These are phyloP conservation scores for Arachnomyces sp. DNA, from an alignment of 2,329 filamentous ascomycete species.

Conservation along the genomic window DNA sequence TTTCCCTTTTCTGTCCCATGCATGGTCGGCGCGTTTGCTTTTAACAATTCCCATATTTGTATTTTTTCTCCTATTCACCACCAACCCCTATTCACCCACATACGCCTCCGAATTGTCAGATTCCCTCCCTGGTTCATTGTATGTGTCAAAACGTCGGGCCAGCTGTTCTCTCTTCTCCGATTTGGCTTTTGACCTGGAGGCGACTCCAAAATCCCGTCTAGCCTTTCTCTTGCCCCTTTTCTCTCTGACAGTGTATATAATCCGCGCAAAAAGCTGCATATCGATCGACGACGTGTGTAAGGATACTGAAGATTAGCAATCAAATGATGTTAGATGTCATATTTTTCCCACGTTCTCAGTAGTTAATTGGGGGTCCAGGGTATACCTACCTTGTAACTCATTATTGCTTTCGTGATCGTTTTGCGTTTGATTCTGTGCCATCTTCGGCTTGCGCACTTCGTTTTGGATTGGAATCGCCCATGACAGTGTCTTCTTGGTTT, in stretches of 20 bases:
- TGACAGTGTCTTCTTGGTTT: constrained; percentile 1
- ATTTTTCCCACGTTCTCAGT: not conserved
- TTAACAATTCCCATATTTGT: constrained; percentile 11
- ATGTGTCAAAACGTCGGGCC: constrained; percentile 6
- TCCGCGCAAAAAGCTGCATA: constrained; percentile 6
- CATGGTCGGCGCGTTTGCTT: constrained; percentile 26
- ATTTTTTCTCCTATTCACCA: constrained; percentile 3
- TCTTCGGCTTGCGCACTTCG: constrained; percentile 15
- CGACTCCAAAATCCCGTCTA: too few relatives aligned
- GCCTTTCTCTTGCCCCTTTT: not conserved
- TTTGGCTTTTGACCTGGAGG: not conserved
- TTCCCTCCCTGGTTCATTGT: constrained; percentile 6
- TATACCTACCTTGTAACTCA: too few relatives aligned
- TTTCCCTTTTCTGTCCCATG: constrained; percentile 11
- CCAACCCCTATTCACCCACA: constrained; percentile 2
- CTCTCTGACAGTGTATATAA: constrained; percentile 11
- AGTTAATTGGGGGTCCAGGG: not conserved
- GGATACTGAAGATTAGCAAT: constrained; percentile 11
- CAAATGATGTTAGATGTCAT: constrained; percentile 9
- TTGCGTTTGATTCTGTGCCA: constrained; percentile 9
- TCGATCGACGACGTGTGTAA: constrained; percentile 8
- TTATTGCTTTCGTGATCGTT: constrained; percentile 10
- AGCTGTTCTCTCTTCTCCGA: constrained; percentile 5
- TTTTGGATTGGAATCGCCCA: constrained; percentile 19
- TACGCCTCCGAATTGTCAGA: constrained; percentile 4